Conservation (phyloP, 1,139 yeast genomes). For the Yamadazyma triangularis region DNA sequence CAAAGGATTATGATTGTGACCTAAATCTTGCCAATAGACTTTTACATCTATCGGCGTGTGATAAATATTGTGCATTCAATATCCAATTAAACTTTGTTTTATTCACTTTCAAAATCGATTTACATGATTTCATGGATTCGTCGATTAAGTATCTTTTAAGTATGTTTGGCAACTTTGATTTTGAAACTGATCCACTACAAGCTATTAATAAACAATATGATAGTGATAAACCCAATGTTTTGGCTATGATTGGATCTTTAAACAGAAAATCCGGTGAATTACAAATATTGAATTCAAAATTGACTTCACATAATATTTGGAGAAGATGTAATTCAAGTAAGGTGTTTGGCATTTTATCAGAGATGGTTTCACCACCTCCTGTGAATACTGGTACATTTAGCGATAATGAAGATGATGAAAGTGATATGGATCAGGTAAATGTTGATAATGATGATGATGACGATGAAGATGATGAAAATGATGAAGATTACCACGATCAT, state of each 20-base stretch:
- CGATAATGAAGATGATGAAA: too few species aligned
- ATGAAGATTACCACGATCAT: not conserved
- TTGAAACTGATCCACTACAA: not conserved
- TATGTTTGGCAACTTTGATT: not conserved
- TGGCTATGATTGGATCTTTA: constrained; percentile 27
- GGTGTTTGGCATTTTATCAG: too few species aligned
- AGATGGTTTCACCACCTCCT: too few species aligned
- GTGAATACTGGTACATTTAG: too few species aligned
- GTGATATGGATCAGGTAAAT: too few species aligned
- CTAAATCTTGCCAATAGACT: too few species aligned
- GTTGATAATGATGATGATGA: constrained; percentile 1
- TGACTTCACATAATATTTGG: constrained; percentile 2
- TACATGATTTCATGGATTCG: constrained; percentile 20
- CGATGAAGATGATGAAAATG: constrained; percentile 2
- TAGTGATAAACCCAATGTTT: too few species aligned
- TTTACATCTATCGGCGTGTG: too few species aligned
- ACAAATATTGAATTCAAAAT: constrained; percentile 18
- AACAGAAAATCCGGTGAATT: constrained; percentile 28
- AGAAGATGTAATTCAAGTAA: constrained; percentile 1
- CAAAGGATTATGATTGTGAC: too few species aligned
- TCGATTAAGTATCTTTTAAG: constrained; percentile 6
- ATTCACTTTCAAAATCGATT: constrained; percentile 27
- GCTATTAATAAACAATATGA: constrained; percentile 5
- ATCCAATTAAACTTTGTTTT: constrained; percentile 35
- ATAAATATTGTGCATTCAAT: constrained; percentile 26